These are phyloP conservation scores for Harringtonia aguacate DNA, from an alignment of 2,329 filamentous ascomycete species.

Conservation along the genomic window DNA sequence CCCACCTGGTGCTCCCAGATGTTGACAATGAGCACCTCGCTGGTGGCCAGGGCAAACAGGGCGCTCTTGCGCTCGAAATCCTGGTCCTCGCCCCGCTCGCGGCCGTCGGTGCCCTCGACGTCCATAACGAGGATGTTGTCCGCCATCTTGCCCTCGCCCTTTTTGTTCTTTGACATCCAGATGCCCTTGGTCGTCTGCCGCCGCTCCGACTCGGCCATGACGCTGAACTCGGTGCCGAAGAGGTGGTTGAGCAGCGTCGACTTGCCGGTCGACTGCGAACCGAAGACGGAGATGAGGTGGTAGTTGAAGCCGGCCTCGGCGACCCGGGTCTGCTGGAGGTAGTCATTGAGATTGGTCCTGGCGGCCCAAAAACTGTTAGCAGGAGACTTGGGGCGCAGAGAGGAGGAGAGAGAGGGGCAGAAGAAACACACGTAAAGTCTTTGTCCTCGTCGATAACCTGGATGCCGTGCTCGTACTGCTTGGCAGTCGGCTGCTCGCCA, in stretches of 20 bases:
- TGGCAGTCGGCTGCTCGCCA: constrained; percentile 51
- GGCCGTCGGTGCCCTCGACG: constrained; percentile 92
- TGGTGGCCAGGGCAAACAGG: constrained; percentile 91
- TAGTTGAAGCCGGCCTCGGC: constrained; percentile 95
- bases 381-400: constrained; percentile 9
- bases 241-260: constrained; percentile 93
- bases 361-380: background rate
- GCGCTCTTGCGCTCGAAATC: constrained; percentile 99
- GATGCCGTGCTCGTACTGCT: constrained; percentile 82
- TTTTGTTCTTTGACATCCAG: constrained; percentile 98
- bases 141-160: constrained; percentile 59
- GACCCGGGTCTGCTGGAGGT: constrained; percentile 69
- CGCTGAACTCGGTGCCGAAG: constrained; percentile 91
- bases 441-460: constrained; percentile 97
- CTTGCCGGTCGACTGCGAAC: constrained; percentile 96
- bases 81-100: constrained; percentile 94
- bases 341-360: constrained; percentile 68
- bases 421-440: constrained; percentile 74
- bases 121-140: constrained; percentile 99
- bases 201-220: constrained; percentile 92
- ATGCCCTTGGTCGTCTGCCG: constrained; percentile 98
- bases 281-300: constrained; percentile 97
- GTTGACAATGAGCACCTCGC: constrained; percentile 95
- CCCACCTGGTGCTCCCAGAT: constrained; percentile 99
- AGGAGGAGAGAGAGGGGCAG: background rate